Conservation (phyloP, 768 basidiomycete genomes). For the Brasilioporus rufonigricans region DNA sequence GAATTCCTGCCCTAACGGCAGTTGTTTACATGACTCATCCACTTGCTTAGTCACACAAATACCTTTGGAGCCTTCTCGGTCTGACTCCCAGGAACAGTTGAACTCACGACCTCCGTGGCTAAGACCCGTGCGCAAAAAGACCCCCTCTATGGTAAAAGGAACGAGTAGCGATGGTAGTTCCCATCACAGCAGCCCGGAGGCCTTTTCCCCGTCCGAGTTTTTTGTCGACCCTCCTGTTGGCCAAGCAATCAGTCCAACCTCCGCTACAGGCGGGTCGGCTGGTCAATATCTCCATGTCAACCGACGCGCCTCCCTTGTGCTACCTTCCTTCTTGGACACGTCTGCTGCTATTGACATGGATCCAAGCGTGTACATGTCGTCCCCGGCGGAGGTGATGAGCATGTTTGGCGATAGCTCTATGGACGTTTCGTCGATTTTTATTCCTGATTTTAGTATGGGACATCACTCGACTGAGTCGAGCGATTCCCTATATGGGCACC, state of each 20-base stretch:
- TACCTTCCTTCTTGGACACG: constrained; percentile 30
- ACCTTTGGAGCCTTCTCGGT: constrained; percentile 69
- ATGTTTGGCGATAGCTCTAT: constrained; percentile 50
- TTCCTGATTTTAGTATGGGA: constrained; percentile 31
- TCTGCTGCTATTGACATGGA: constrained; percentile 47
- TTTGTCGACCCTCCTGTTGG: constrained; percentile 44
- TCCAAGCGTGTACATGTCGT: constrained; percentile 50
- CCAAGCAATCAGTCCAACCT: constrained; percentile 22
- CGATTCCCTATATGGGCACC: constrained; percentile 30
- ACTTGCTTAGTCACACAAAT: constrained; percentile 68
- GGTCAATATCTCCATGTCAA: constrained; percentile 24
- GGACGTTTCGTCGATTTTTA: constrained; percentile 34
- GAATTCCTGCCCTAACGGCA: background rate
- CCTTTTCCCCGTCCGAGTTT: constrained; percentile 64
- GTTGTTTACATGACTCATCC: constrained; percentile 8
- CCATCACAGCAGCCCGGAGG: constrained; percentile 58
- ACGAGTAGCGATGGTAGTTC: constrained; percentile 44
- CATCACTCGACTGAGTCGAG: constrained; percentile 23
- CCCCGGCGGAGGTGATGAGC: constrained; percentile 56
- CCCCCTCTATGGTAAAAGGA: constrained; percentile 44
- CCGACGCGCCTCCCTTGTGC: constrained; percentile 23
- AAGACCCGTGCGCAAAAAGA: constrained; percentile 81
- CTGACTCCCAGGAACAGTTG: constrained; percentile 47
- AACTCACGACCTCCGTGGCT: constrained; percentile 78
- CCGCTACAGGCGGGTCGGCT: constrained; percentile 12